A percentile compares a stretch with the other conserved stretches of the same genome.
phyloP scores from a whole-genome alignment of 2,329 filamentous ascomycete species.

The Scedosporium minutisporum region DNA sequence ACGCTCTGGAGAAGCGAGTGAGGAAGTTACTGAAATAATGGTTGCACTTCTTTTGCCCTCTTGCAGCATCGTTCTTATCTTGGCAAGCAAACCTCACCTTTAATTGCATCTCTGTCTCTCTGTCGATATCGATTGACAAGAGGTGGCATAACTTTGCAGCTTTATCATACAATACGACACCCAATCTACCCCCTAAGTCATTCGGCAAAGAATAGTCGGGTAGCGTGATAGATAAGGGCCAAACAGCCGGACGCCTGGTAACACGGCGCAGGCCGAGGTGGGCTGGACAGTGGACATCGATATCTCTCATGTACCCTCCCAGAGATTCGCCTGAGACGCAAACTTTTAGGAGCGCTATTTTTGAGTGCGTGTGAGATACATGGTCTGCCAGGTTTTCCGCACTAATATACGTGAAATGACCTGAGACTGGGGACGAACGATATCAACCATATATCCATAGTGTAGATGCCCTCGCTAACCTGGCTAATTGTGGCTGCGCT shows the following conservation, averaged over 20 bases:
- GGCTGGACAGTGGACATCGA: too few relatives aligned
- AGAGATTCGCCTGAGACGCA: too few relatives aligned
- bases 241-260: background rate
- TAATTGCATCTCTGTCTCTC: background rate
- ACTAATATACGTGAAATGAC: background rate
- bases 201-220: background rate
- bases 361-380: too few relatives aligned
- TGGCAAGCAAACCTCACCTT: background rate
- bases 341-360: too few relatives aligned
- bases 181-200: background rate
- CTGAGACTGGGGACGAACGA: background rate
- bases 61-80: background rate
- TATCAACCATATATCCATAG: too few relatives aligned
- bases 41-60: background rate
- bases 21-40: slow-evolving; percentile 25
- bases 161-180: background rate
- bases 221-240: background rate
- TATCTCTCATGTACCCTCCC: too few relatives aligned
- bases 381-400: background rate
- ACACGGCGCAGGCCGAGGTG: background rate
- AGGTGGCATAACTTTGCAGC: background rate
- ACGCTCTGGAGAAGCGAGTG: slow-evolving; percentile 50
- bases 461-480: background rate
- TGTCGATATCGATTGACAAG: background rate
- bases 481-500: background rate